Conservation (phyloP, 768 basidiomycete species). For the Lactarius pseudohatsudake region DNA sequence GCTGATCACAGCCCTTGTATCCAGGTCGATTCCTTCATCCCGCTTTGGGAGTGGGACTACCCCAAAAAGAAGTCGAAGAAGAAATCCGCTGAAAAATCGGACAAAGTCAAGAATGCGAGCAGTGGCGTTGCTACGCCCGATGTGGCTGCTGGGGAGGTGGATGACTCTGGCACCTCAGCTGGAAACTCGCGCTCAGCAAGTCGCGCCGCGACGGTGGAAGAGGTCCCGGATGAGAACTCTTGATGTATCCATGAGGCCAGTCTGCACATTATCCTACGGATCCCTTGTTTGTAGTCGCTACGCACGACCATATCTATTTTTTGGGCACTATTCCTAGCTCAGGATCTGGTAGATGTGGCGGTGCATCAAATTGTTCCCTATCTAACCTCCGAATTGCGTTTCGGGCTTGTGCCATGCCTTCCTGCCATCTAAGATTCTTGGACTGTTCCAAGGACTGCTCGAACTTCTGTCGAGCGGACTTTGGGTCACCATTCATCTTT, state of each 20-base stretch:
- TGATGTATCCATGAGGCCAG: conserved; percentile 20
- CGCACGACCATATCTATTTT: conserved; percentile 25
- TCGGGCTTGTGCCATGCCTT: conserved; percentile 24
- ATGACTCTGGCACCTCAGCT: conserved; percentile 38
- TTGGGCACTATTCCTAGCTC: conserved; percentile 19
- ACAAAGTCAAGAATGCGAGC: conserved; percentile 44
- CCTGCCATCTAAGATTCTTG: conserved; percentile 22
- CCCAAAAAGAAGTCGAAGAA: conserved; percentile 66
- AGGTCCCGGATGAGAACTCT: conserved; percentile 36
- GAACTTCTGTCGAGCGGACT: conserved; percentile 23
- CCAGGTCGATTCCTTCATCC: conserved; percentile 98
- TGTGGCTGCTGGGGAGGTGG: conserved; percentile 44
- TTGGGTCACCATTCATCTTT: conserved; percentile 25
- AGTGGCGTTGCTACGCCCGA: conserved; percentile 36
- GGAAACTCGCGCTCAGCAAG: conserved; percentile 38
- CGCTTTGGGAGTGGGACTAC: conserved; percentile 95
- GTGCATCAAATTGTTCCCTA: conserved; percentile 7
- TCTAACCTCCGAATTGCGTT: conserved; percentile 26
- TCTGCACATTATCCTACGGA: conserved; percentile 2
- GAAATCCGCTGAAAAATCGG: conserved; percentile 52
- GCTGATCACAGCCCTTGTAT: conserved; percentile 1
- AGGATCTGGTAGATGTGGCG: background rate
- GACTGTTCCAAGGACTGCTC: conserved; percentile 26
- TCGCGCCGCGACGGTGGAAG: conserved; percentile 36
- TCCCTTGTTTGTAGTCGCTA: conserved; percentile 14